Conservation (phyloP, 1,284 basidiomycete species). For the Microbotryum lychnidis-dioicae region DNA sequence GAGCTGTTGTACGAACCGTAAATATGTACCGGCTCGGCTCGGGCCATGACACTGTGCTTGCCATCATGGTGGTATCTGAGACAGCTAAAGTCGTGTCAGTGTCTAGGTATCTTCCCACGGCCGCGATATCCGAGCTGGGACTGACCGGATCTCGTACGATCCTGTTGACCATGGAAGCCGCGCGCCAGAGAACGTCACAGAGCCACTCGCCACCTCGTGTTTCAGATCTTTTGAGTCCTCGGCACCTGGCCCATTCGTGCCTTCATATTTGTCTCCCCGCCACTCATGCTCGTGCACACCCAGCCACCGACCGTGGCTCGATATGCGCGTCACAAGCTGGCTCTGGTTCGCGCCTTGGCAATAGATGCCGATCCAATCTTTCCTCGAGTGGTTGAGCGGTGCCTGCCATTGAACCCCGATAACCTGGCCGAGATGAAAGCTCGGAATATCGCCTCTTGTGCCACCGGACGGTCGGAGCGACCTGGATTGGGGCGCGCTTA, state of each 20-base stretch:
- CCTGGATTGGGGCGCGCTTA: conserved; percentile 47
- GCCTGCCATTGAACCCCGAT: conserved; percentile 82
- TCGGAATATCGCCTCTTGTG: conserved; percentile 42
- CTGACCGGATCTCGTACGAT: conserved; percentile 65
- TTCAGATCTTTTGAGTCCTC: conserved; percentile 27
- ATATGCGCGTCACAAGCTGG: conserved; percentile 72
- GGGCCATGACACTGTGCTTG: conserved; percentile 89
- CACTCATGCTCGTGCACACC: conserved; percentile 87
- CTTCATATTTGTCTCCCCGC: conserved; percentile 67
- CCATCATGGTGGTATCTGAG: conserved; percentile 46
- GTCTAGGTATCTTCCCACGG: too few relatives aligned
- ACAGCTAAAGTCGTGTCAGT: background rate
- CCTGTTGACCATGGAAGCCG: conserved; percentile 80
- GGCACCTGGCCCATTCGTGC: background rate
- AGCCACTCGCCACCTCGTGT: conserved; percentile 46
- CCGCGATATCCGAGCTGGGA: background rate
- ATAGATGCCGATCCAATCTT: conserved; percentile 88
- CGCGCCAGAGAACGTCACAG: conserved; percentile 66
- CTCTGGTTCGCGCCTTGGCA: conserved; percentile 80
- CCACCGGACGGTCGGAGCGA: conserved; percentile 26
- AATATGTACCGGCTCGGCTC: conserved; percentile 75
- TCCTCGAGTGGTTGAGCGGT: conserved; percentile 75
- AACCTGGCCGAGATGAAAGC: conserved; percentile 83
- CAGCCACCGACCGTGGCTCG: conserved; percentile 82
- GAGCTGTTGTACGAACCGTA: conserved; percentile 52